Evolutionary conservation across 2,329 filamentous ascomycete species (phyloP), one percentile per base, ranked within the genome.

Genomic region (Xylariaceae sp.): DNA sequence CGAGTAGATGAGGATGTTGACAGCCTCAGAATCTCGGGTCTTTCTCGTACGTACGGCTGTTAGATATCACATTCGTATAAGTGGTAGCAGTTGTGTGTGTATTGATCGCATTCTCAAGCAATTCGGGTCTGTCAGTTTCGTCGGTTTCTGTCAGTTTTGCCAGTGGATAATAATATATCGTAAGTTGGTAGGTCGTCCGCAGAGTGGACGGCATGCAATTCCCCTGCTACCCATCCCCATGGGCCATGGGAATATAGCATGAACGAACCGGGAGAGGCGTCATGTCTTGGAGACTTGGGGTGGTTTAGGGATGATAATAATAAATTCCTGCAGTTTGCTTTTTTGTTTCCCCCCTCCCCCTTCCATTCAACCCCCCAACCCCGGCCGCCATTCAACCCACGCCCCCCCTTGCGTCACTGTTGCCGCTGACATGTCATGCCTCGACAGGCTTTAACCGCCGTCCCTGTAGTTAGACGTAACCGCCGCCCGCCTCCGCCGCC

Each of bases 291-390:
- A 5, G 9, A 13, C 7, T n/a, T n/a, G 15, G 47, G 7, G n/a
- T 23, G 11, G 15, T 13, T 45, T 7, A 49, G n/a, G 13, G 47
- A 4, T 13, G 47, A 4, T 13, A 50, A 17, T 56, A 42, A 48
- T 39, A 52, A 30, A 30, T 30, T 56, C 49, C 51, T 56, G 35
- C 53, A 55, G 35, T 53, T 60, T 58, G 61, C 55, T 56, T 61
- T 56, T 53, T 9, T 15, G n/a, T 45, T 45, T 45, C n/a, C 42
- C n/a, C 42, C n/a, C 42, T 6, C 11, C 3, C 42, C 5, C 42
- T n/a, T 3, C 17, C 17, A 18, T 18, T n/a, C 9, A 11, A 13
- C 37, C 42, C n/a, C 42, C 13, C 42, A 13, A 11, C 9, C 42
- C 23, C 23, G 23, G 23, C 23, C 2, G 4, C 23, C 23, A 30